A percentile compares a stretch with the other conserved stretches of the same genome.
phyloP scores from a whole-genome alignment of 345 rosid genomes.

The Citrus cavaleriei region DNA sequence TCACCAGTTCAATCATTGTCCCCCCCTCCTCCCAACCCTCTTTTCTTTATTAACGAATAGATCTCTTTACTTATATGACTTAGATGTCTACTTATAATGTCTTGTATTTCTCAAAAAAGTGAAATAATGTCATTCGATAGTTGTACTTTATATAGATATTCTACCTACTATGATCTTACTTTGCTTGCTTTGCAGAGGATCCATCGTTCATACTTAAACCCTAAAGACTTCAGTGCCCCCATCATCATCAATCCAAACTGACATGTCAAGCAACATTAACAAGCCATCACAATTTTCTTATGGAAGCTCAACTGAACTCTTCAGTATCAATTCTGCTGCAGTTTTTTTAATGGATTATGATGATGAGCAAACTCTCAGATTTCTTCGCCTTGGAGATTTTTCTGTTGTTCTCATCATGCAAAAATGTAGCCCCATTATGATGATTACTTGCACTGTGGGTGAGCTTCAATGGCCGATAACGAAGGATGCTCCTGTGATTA shows the following conservation, averaged over 20 bases:
- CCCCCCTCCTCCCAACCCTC: too few relatives aligned
- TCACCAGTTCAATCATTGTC: too few relatives aligned
- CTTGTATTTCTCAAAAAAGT: too few relatives aligned
- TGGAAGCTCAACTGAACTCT: conserved; percentile 7
- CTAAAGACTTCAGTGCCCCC: neutral
- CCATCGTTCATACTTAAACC: neutral
- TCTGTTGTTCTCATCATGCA: conserved; percentile 1
- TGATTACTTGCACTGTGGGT: conserved; percentile 1
- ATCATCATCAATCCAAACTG: neutral
- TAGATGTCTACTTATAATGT: too few relatives aligned
- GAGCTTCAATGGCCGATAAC: conserved; percentile 18
- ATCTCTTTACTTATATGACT: too few relatives aligned
- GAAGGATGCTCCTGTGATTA: conserved; percentile 9
- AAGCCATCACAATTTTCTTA: neutral
- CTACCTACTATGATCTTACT: neutral
- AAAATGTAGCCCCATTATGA: neutral
- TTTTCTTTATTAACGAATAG: too few relatives aligned
- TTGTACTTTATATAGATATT: too few relatives aligned
- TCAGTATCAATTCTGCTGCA: neutral
- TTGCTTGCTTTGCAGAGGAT: neutral
- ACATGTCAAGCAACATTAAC: neutral
- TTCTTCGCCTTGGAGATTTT: conserved; percentile 12
- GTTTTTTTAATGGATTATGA: neutral
- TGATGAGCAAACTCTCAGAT: neutral
- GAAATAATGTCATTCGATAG: too few relatives aligned